A percentile compares a stretch with the other conserved stretches of the same genome.
These are phyloP conservation scores for Erodium trifolium DNA, from an alignment of 441 rosid species.

Conservation along the genomic window DNA sequence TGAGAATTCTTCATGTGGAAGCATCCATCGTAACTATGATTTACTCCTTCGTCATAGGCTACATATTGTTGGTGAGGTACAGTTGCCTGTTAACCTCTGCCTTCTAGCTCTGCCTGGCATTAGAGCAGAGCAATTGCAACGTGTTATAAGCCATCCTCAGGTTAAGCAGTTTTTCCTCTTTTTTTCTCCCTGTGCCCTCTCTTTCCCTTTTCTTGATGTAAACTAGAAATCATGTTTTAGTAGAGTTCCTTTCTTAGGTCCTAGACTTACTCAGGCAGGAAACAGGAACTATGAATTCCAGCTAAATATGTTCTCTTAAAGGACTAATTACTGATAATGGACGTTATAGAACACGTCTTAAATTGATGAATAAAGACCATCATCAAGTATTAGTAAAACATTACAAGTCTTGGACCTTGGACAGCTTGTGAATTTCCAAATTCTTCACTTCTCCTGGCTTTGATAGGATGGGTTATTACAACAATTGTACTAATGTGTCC, in stretches of 20 bases:
- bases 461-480: background rate
- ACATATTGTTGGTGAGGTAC: conserved; percentile 92
- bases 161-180: conserved; percentile 28
- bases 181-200: background rate
- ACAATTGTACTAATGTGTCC: background rate
- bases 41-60: conserved; percentile 90
- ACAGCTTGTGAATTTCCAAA: background rate
- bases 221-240: background rate
- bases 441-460: background rate
- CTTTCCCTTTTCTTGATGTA: background rate
- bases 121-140: conserved; percentile 51
- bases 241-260: background rate
- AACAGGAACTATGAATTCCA: background rate
- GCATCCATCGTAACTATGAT: conserved; percentile 92
- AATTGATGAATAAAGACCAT: background rate
- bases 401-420: background rate
- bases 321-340: background rate
- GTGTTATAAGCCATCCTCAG: conserved; percentile 88
- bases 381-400: background rate
- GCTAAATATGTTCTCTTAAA: background rate
- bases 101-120: conserved; percentile 79
- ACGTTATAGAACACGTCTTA: background rate
- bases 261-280: background rate
- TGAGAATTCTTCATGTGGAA: conserved; percentile 87
- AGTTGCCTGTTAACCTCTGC: conserved; percentile 68